Percentiles rank a stretch among this genome's conserved stretches.
phyloP scores from a whole-genome alignment of 2,329 filamentous ascomycete species.

The Stylonectria norvegica region DNA sequence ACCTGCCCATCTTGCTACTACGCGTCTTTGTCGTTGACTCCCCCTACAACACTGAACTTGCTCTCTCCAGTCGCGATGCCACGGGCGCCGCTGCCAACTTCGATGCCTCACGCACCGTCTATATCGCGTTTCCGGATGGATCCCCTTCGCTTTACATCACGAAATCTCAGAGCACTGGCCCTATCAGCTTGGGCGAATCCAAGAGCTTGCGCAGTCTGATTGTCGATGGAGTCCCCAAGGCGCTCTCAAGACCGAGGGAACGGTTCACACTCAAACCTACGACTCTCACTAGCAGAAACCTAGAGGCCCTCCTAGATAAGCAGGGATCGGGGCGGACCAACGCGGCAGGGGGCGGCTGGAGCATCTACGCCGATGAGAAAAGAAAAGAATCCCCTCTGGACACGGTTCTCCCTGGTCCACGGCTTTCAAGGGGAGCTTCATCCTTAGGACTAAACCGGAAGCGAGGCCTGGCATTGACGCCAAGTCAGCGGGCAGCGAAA shows the following conservation, averaged over 20 bases:
- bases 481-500: constrained; percentile 45
- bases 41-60: constrained; percentile 66
- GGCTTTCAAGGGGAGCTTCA: constrained; percentile 37
- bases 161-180: constrained; percentile 44
- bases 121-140: constrained; percentile 77
- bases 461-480: constrained; percentile 22
- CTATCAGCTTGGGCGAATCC: constrained; percentile 47
- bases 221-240: constrained; percentile 76
- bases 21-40: constrained; percentile 77
- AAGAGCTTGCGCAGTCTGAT: constrained; percentile 68
- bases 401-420: constrained; percentile 45
- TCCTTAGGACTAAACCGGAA: constrained; percentile 28
- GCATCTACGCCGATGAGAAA: constrained; percentile 67
- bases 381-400: constrained; percentile 54
- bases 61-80: constrained; percentile 34
- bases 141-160: constrained; percentile 71
- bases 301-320: constrained; percentile 65
- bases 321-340: constrained; percentile 69
- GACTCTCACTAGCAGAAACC: constrained; percentile 65
- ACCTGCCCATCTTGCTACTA: constrained; percentile 68
- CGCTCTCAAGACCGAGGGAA: constrained; percentile 70
- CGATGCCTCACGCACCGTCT: constrained; percentile 70
- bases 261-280: constrained; percentile 68
- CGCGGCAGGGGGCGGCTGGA: constrained; percentile 73
- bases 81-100: constrained; percentile 42